Evolutionary conservation across 306 rosid genomes (phyloP), one percentile per base, ranked within the genome.

Genomic region (Cicer bijugum): DNA sequence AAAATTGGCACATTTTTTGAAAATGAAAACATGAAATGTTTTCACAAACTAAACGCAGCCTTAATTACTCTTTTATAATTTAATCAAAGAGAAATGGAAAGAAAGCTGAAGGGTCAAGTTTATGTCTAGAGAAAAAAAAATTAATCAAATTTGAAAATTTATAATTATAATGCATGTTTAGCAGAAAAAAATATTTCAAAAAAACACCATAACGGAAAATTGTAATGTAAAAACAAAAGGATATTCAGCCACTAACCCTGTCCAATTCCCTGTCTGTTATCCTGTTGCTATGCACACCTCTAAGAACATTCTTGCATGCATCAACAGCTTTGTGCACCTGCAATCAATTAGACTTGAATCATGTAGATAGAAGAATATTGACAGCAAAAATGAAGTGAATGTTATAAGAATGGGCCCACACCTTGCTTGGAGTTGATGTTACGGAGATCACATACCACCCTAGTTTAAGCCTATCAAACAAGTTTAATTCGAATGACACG

Each of bases 401-500:
- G 43, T 12, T 71, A 73, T 55, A 23, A 78, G 82, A 71, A 75
- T 73, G 78, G 58, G 75, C 72, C 55, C 90, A 16, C 69, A 94
- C 97, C 97, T 94, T 94, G 80, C 86, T 79, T 44, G 97, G 99
- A 68, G 97, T 94, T 76, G 97, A 94, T 74, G 99, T 94, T 71
- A 94, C 99, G 28, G 99, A 94, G 77, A 94, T 78, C 78, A 94
- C 97, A 86, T 89, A 91, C 99, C 99, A 94, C 76, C 99, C 99
- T 23, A 94, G 88, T 71, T 82, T 87, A 71, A 94, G 92, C 87
- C 97, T 84, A 85, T 91, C 99, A 58, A 94, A 94, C 71, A 91
- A 85, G 87, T 89, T 91, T 74, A 94, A 81, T 75, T 94, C 97
- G 43, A 94, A 94, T 50, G 99, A 94, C 63, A 94, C 99, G 12